phyloP scores from a whole-genome alignment of 805 yeast genomes.

The Lachancea quebecensis region DNA sequence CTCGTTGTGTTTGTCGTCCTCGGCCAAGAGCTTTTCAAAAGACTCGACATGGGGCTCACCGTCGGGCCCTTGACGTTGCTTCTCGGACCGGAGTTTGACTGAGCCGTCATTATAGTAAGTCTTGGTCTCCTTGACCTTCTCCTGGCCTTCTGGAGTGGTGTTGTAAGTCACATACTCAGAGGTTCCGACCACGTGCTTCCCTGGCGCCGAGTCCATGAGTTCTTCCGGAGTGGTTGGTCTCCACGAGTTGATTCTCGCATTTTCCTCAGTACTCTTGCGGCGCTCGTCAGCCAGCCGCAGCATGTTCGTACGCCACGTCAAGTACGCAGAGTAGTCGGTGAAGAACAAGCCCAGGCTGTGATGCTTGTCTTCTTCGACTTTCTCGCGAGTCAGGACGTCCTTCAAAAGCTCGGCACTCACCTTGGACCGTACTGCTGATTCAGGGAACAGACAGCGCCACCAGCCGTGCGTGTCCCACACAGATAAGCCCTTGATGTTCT shows the following conservation, averaged over 20 bases:
- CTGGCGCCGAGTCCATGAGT: slow-evolving; percentile 14
- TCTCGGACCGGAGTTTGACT: slow-evolving; percentile 33
- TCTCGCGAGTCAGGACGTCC: slow-evolving; percentile 48
- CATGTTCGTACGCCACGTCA: slow-evolving; percentile 63
- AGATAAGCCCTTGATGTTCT: slow-evolving; percentile 56
- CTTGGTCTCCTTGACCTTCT: slow-evolving; percentile 34
- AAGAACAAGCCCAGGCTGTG: slow-evolving; percentile 56
- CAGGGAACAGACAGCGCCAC: slow-evolving; percentile 89
- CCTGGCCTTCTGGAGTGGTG: slow-evolving; percentile 39
- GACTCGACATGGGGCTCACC: slow-evolving; percentile 31
- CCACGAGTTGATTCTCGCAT: not conserved
- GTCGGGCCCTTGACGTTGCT: slow-evolving; percentile 33
- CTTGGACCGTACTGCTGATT: slow-evolving; percentile 33
- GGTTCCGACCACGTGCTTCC: slow-evolving; percentile 33
- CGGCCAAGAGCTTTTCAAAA: slow-evolving; percentile 19
- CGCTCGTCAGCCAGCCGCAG: slow-evolving; percentile 37
- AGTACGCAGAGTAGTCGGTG: slow-evolving; percentile 52
- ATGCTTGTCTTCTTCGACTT: slow-evolving; percentile 39
- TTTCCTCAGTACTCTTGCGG: slow-evolving; percentile 17
- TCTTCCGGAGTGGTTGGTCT: slow-evolving; percentile 21
- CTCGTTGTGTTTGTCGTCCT: slow-evolving; percentile 12
- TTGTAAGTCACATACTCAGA: slow-evolving; percentile 33
- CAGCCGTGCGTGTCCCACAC: slow-evolving; percentile 81
- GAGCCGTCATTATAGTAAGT: slow-evolving; percentile 40
- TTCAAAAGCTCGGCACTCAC: slow-evolving; percentile 25